phyloP scores from a whole-genome alignment of 768 basidiomycete genomes.

The Leccinum subtestaceum region DNA sequence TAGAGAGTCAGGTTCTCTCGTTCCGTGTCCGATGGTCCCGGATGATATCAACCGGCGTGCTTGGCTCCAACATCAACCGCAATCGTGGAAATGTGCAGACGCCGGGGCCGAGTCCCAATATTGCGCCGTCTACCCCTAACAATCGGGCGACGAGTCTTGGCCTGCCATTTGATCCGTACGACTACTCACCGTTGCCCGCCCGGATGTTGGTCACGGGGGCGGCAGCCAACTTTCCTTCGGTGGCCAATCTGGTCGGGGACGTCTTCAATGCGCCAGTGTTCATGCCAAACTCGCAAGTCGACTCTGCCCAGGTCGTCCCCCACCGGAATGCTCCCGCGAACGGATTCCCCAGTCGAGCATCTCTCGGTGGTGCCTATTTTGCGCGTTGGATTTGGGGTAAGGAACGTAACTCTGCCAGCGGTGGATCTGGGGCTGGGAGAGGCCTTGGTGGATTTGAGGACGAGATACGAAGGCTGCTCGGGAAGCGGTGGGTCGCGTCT shows the following conservation, averaged over 20 bases:
- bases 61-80: constrained; percentile 42
- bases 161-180: constrained; percentile 77
- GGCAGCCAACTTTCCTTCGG: constrained; percentile 79
- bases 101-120: constrained; percentile 26
- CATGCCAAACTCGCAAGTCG: constrained; percentile 71
- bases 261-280: constrained; percentile 81
- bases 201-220: constrained; percentile 74
- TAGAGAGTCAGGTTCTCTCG: constrained; percentile 78
- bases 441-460: constrained; percentile 72
- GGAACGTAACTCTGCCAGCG: constrained; percentile 39
- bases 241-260: constrained; percentile 77
- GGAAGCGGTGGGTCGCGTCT: constrained; percentile 71
- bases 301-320: constrained; percentile 64
- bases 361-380: constrained; percentile 73
- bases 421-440: constrained; percentile 31
- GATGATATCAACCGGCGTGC: constrained; percentile 65
- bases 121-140: constrained; percentile 15
- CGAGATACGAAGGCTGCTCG: constrained; percentile 67
- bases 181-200: constrained; percentile 58
- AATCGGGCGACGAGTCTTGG: constrained; percentile 46
- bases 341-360: constrained; percentile 67
- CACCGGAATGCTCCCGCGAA: constrained; percentile 72
- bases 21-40: constrained; percentile 82
- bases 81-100: constrained; percentile 34
- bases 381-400: constrained; percentile 87